Base-by-base conservation (phyloP, 163 green algal species). In the Volvox carteri region DNA sequence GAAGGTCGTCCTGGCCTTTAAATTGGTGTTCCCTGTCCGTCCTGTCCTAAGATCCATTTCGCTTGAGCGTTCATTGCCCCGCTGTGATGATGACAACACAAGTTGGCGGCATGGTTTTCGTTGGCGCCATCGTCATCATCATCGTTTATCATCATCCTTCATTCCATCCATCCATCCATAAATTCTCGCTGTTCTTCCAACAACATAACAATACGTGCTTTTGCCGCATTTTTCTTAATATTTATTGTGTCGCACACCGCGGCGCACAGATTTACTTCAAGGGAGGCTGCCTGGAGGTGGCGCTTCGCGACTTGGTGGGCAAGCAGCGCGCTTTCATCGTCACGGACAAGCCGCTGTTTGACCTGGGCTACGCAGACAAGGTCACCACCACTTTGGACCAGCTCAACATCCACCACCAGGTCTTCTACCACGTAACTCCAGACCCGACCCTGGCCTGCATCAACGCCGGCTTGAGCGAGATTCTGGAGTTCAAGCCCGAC, bases 311-410 rank as follows among this genome's bases (percentile, higher is more conserved):
- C 80, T 86, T 96, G 41, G 33, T 67, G 3, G 91, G 89, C 86
- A 94, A 92, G 75, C 85, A 92, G 77, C 92, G 94, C 44, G 94
- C 94, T 0, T 96, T 96, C 89, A 93, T 96, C 37, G 94, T 96
- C 9, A 96, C 94, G 0, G 93, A 95, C 84, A 91, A 95, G 83
- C 91, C 93, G 21, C 89, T 96, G n/a, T 96, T 93, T 62, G 94
- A 96, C 83, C 60, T 96, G 88, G 94, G 94, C 46, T 89, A 89
- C 25, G 74, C 85, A 25, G 85, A 94, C n/a, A 87, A 90, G 77
- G 84, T 96, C n/a, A 87, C 86, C 28, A 76, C 76, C 41, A 77
- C 93, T 52, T 85, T 95, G 73, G 83, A 93, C 48, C 30, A 28
- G 0, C 84, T 95, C 72, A 90, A 91, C 72, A 81, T 95, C 19